phyloP scores from a whole-genome alignment of 2,329 filamentous ascomycete species.

The Penicillium sp. region DNA sequence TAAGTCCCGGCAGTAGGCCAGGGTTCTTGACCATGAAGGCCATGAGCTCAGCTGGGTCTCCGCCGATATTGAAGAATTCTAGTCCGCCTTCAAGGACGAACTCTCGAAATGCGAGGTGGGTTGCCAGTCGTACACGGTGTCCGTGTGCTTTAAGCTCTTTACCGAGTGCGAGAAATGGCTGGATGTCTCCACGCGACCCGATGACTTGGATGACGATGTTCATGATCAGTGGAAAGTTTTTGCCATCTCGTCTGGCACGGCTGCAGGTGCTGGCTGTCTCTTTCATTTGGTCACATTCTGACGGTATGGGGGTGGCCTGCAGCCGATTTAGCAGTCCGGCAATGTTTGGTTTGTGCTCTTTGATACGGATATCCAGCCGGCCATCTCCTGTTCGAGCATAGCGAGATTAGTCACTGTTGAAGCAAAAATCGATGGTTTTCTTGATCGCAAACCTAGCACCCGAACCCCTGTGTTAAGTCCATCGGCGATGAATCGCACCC shows the following conservation, averaged over 20 bases:
- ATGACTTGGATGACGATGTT: slow-evolving; percentile 75
- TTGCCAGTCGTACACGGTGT: slow-evolving; percentile 73
- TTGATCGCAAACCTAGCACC: slow-evolving; percentile 11
- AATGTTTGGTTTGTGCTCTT: slow-evolving; percentile 20
- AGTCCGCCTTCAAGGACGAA: slow-evolving; percentile 71
- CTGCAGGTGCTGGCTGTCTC: not conserved
- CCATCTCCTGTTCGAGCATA: slow-evolving; percentile 16
- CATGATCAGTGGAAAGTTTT: slow-evolving; percentile 18
- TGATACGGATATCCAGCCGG: slow-evolving; percentile 23
- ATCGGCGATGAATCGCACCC: slow-evolving; percentile 19
- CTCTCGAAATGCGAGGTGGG: slow-evolving; percentile 65
- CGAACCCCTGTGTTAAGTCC: slow-evolving; percentile 18
- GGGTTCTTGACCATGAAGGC: slow-evolving; percentile 91
- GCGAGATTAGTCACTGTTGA: not conserved
- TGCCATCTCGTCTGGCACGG: slow-evolving; percentile 1
- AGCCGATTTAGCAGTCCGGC: slow-evolving; percentile 20
- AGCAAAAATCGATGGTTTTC: not conserved
- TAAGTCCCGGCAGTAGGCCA: slow-evolving; percentile 77
- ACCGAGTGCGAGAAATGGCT: slow-evolving; percentile 71
- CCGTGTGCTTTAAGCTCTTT: slow-evolving; percentile 65
- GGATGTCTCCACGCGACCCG: slow-evolving; percentile 72
- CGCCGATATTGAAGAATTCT: slow-evolving; percentile 74
- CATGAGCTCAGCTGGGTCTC: slow-evolving; percentile 73
- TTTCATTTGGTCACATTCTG: slow-evolving; percentile 9
- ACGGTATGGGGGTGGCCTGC: slow-evolving; percentile 7